phyloP scores from a whole-genome alignment of 2,329 filamentous ascomycete species.

The Atkinsonella hypoxylon region DNA sequence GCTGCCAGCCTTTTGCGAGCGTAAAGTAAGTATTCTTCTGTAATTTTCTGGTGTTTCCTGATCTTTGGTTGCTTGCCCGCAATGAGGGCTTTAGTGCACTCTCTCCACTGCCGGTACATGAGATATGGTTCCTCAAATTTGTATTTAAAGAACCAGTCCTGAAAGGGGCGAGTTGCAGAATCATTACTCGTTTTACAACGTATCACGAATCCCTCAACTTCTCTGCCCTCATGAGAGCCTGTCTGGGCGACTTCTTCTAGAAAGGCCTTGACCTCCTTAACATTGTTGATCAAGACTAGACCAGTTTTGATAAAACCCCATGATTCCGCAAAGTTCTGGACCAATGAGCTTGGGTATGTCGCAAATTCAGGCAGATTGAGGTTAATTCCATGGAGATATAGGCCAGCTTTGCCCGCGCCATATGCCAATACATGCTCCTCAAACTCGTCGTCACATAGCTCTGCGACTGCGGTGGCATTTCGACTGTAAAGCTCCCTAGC shows the following conservation, averaged over 20 bases:
- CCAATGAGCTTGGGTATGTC: conserved; percentile 71
- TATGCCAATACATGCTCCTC: conserved; percentile 96
- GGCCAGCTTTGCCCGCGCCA: conserved; percentile 65
- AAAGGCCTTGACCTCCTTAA: conserved; percentile 64
- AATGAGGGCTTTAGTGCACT: conserved; percentile 88
- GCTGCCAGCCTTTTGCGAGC: conserved; percentile 61
- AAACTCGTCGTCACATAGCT: conserved; percentile 91
- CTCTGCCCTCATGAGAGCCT: conserved; percentile 78
- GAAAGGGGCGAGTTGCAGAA: conserved; percentile 40
- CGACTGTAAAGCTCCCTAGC: conserved; percentile 62
- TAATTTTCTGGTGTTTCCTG: conserved; percentile 83
- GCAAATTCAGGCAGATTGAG: conserved; percentile 86
- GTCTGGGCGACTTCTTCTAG: conserved; percentile 78
- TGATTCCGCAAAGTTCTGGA: conserved; percentile 77
- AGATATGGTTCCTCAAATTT: conserved; percentile 98
- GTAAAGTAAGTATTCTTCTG: conserved; percentile 79
- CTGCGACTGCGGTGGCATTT: conserved; percentile 90
- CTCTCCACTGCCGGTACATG: conserved; percentile 98
- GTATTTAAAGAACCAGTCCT: conserved; percentile 99
- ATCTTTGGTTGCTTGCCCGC: conserved; percentile 58
- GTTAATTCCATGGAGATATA: conserved; percentile 95
- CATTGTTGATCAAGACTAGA: conserved; percentile 63
- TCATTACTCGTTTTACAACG: conserved; percentile 63
- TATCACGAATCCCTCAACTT: conserved; percentile 95
- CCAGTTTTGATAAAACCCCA: conserved; percentile 94